Conservation (phyloP, 1,139 yeast genomes). For the Candida gigantensis region DNA sequence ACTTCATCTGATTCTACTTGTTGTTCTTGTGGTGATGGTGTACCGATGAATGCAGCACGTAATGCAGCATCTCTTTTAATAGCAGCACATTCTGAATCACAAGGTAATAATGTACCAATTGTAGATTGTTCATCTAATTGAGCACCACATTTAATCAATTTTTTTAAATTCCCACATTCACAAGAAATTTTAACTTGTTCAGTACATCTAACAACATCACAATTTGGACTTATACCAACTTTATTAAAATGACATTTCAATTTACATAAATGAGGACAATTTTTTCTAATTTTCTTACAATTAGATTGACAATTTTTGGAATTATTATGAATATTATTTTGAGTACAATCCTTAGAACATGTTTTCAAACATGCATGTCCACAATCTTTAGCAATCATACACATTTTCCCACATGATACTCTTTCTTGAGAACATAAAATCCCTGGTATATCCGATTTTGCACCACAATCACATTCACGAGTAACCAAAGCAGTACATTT, state of each 20-base stretch:
- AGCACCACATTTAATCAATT: slow-evolving; percentile 56
- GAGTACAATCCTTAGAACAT: slow-evolving; percentile 49
- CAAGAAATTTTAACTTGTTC: slow-evolving; percentile 55
- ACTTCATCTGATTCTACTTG: slow-evolving; percentile 18
- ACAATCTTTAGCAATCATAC: slow-evolving; percentile 57
- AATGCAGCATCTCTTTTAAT: slow-evolving; percentile 61
- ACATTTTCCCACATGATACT: slow-evolving; percentile 72
- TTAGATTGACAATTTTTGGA: slow-evolving; percentile 50
- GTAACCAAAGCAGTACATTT: slow-evolving; percentile 71
- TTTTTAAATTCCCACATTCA: slow-evolving; percentile 59
- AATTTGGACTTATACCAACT: slow-evolving; percentile 31
- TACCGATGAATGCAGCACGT: slow-evolving; percentile 59
- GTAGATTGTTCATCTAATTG: slow-evolving; percentile 26
- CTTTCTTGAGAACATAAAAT: slow-evolving; percentile 69
- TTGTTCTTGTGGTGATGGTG: too few relatives aligned
- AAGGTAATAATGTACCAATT: slow-evolving; percentile 44
- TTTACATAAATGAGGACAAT: slow-evolving; percentile 68
- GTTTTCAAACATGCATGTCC: slow-evolving; percentile 73
- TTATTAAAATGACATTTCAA: slow-evolving; percentile 64
- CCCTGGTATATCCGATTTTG: slow-evolving; percentile 52
- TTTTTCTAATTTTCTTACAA: slow-evolving; percentile 52
- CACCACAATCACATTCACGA: slow-evolving; percentile 74
- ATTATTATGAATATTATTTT: slow-evolving; percentile 30
- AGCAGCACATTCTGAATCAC: slow-evolving; percentile 72
- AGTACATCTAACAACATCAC: slow-evolving; percentile 46